These are phyloP conservation scores for Tillandsia leiboldiana DNA, from an alignment of 176 grass and related monocot species.

Conservation along the genomic window DNA sequence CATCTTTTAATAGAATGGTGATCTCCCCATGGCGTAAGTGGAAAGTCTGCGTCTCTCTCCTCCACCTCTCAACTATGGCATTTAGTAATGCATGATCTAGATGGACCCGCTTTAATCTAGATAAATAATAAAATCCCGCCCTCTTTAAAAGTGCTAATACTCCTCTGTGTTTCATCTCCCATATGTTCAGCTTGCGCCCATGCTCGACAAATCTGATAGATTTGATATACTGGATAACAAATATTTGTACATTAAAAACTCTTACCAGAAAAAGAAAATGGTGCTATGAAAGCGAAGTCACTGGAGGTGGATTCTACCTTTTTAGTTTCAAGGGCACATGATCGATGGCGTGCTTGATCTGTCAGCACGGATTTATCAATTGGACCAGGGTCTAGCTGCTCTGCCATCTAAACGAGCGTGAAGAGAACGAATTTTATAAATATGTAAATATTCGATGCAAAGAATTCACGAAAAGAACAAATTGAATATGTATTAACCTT, in stretches of 20 bases:
- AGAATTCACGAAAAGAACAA: no score
- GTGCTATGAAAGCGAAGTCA: not conserved
- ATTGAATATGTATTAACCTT: no score
- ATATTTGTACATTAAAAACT: not conserved
- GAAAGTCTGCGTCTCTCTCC: slow-evolving; percentile 9
- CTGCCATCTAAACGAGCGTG: not conserved
- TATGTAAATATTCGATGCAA: not conserved
- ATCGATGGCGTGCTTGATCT: slow-evolving; percentile 6
- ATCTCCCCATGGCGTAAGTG: slow-evolving; percentile 6
- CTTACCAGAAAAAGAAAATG: not conserved
- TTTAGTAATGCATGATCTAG: slow-evolving; percentile 7
- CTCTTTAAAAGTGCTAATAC: slow-evolving; percentile 5
- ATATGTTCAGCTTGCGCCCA: slow-evolving; percentile 4
- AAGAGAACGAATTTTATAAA: not conserved
- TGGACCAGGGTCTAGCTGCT: slow-evolving; percentile 1
- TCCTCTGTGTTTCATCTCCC: slow-evolving; percentile 6
- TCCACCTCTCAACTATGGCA: slow-evolving; percentile 8
- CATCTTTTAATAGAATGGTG: slow-evolving; percentile 8
- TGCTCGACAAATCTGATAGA: slow-evolving; percentile 12
- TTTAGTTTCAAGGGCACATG: not conserved
- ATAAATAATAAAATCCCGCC: slow-evolving; percentile 11
- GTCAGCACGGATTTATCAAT: slow-evolving; percentile 5
- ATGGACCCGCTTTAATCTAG: slow-evolving; percentile 6
- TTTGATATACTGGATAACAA: not conserved
- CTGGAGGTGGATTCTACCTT: not conserved